These are phyloP conservation scores for Penicillium sp. DNA, from an alignment of 2,329 filamentous ascomycete genomes.

Conservation along the genomic window DNA sequence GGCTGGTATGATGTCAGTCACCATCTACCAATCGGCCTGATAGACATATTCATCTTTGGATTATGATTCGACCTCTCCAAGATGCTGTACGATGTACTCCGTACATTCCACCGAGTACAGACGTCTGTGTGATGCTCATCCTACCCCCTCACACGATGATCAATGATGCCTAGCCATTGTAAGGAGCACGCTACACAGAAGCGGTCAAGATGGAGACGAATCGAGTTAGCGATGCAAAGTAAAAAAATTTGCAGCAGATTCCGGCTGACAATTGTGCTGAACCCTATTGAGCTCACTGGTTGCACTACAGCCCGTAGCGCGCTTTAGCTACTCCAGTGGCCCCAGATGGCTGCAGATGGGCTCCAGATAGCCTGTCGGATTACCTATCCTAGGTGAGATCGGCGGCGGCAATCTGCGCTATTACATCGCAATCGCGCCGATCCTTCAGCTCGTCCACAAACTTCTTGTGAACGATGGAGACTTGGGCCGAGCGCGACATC, in stretches of 20 bases:
- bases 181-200: background rate
- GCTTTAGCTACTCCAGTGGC: slow-evolving; percentile 7
- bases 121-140: background rate
- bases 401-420: slow-evolving; percentile 24
- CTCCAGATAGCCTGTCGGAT: slow-evolving; percentile 10
- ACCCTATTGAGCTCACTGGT: slow-evolving; percentile 21
- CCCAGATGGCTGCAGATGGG: slow-evolving; percentile 18
- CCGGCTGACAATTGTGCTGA: slow-evolving; percentile 22
- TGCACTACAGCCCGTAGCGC: slow-evolving; percentile 23
- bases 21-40: background rate
- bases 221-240: background rate
- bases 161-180: background rate
- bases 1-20: background rate
- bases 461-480: slow-evolving; percentile 23
- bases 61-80: background rate
- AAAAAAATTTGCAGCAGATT: slow-evolving; percentile 12
- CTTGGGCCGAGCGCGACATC: slow-evolving; percentile 9
- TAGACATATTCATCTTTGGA: background rate
- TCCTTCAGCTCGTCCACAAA: slow-evolving; percentile 20
- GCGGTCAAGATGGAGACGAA: slow-evolving; percentile 14
- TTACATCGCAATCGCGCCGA: slow-evolving; percentile 27
- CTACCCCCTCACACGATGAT: background rate
- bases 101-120: background rate
- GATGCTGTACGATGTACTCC: background rate
- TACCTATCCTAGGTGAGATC: slow-evolving; percentile 19